Evolutionary conservation across 805 yeast species (phyloP), one percentile per base, ranked within the genome.

Genomic region (Grigorovia yakushimaensis): DNA sequence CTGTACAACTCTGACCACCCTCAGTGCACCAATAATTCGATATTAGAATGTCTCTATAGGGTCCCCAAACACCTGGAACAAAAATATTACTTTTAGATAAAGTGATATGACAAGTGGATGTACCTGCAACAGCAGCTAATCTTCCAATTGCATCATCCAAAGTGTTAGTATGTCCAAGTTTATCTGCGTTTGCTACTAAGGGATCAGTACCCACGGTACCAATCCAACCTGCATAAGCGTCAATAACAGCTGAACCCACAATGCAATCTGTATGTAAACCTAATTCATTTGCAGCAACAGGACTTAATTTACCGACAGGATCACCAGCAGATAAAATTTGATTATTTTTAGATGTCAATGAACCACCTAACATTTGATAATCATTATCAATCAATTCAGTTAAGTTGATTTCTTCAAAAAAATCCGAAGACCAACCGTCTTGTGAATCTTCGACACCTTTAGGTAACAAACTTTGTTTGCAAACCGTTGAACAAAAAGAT

Each of bases 1-100:
- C 98, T 2, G 98, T 93, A 62, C 96, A 85, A 15, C 94, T 83
- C 66, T 93, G 98, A n/a, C 98, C 98, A 61, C 98, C 98, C 68
- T 93, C 98, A 13, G 98, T 96, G 53, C 89, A 73, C 98, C 98
- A 93, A 59, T 73, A 82, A 5, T 81, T 88, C 24, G 84, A 83
- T n/a, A 94, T 84, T 72, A 91, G 75, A 5, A 87, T 95, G 65
- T 89, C 96, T 59, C 88, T 76, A 68, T 93, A 93, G 2, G 98
- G 98, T 13, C 98, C 98, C 98, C 98, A 93, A 33, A 93, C 96
- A 50, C 98, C 98, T 41, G 87, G 79, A 9, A 91, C 98, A 63
- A 91, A 89, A 41, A 88, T 79, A 0, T 96, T 84, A 27, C 86
- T 82, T 51, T 78, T 75, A 24, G 95, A 83, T 74, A 91, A 74